Conservation (phyloP, 805 yeast genomes). For the Barnettozyma pratensis region DNA sequence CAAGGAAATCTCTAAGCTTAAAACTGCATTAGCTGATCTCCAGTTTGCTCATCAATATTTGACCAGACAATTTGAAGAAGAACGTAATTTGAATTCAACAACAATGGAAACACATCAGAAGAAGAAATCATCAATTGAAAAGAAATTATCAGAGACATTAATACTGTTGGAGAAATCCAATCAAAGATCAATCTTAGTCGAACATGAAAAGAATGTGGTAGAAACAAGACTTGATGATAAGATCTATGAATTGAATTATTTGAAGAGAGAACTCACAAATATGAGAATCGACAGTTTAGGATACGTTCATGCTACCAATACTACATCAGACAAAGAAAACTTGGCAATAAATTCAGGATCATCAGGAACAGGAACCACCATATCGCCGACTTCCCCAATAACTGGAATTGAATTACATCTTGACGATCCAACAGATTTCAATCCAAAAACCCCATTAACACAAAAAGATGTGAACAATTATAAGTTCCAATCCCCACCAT, state of each 20-base stretch:
- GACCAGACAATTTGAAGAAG: constrained; percentile 62
- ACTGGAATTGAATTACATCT: constrained; percentile 19
- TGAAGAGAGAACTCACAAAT: constrained; percentile 40
- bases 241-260: constrained; percentile 37
- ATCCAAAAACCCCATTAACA: constrained; percentile 21
- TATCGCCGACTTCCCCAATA: constrained; percentile 16
- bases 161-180: constrained; percentile 33
- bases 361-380: not conserved
- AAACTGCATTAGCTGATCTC: constrained; percentile 61
- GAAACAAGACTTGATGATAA: constrained; percentile 26
- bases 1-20: constrained; percentile 27
- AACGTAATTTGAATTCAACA: constrained; percentile 49
- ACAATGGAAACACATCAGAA: constrained; percentile 49
- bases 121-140: constrained; percentile 47
- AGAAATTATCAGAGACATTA: constrained; percentile 39
- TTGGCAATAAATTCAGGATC: not conserved
- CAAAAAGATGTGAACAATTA: constrained; percentile 14
- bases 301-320: constrained; percentile 7
- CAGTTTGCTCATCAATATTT: constrained; percentile 68
- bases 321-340: constrained; percentile 14
- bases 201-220: constrained; percentile 31
- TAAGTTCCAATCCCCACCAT: constrained; percentile 14
- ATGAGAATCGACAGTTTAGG: constrained; percentile 28
- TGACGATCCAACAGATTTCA: constrained; percentile 6
- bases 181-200: constrained; percentile 30